Percentiles rank a stretch among this genome's conserved stretches.
phyloP scores from a whole-genome alignment of 2,329 filamentous ascomycete genomes.

The Pseudogymnoascus pannorum region DNA sequence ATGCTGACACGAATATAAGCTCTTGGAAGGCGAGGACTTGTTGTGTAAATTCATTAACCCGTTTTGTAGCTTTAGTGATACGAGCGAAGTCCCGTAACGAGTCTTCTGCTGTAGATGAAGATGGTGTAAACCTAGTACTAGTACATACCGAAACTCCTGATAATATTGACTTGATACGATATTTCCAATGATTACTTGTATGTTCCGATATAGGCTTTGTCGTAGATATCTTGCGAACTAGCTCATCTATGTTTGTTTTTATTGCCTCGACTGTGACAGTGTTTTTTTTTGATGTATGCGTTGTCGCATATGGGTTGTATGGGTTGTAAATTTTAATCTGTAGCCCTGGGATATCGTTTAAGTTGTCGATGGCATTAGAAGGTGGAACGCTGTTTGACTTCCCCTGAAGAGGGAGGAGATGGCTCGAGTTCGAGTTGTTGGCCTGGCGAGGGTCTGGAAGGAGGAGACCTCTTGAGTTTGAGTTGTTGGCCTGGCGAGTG shows the following conservation, averaged over 20 bases:
- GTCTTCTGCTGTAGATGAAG: not conserved
- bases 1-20: not conserved
- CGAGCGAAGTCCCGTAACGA: not conserved
- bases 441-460: no score
- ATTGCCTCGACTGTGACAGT: no score
- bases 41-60: not conserved
- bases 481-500: no score
- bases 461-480: no score
- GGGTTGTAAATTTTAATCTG: no score
- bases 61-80: not conserved
- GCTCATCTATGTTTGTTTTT: not conserved
- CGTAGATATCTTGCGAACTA: not conserved
- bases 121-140: not conserved
- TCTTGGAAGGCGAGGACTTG: not conserved
- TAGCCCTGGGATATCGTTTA: not conserved
- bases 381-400: not conserved
- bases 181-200: not conserved
- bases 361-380: not conserved
- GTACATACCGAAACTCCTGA: not conserved
- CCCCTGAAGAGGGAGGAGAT: no score
- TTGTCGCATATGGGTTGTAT: no score
- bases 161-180: not conserved
- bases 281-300: no score
- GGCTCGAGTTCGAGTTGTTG: no score
- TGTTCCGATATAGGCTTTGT: not conserved